Base-by-base conservation (phyloP, 2,329 filamentous ascomycete species). In the Trichoderma atroviride region DNA sequence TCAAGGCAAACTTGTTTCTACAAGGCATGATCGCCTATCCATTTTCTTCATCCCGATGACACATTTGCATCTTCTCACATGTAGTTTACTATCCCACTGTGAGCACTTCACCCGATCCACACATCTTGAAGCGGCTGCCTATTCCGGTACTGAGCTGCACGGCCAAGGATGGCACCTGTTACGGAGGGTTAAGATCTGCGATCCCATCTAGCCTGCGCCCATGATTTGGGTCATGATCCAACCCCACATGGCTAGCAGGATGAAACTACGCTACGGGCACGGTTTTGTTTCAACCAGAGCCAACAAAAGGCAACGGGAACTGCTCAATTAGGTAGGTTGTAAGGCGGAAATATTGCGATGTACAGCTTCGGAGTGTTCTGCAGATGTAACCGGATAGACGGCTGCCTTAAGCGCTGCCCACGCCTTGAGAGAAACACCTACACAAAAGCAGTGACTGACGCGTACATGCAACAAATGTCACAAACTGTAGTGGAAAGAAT, bases 71-170 rank as follows among this genome's bases (percentile, higher is more conserved):
- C 50, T 53, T 53, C 50, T 29, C 14, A 13, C 50, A 53, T 40
- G 22, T 27, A 13, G 14, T 14, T 4, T 29, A 6, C 14, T 6
- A 19, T 53, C 50, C 22, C 4, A 5, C 22, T 13, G 13, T 29
- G 24, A 53, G 50, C 24, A 11, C 14, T 27, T 53, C 22, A 31
- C 24, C 27, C 14, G n/a, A 40, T 40, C 33, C 57, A 56, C 53
- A n/a, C 57, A 59, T 59, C 57, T 59, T 59, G n/a, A 59, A 59
- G 22, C 24, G 33, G 35, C 57, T 59, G 37, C 57, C 57, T 43
- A 24, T 40, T 40, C 9, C 5, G 19, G 57, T 43, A 59, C 4
- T 40, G 57, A 59, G 19, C 57, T 37, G 31, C 57, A 59, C 14
- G 19, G 35, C 57, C 29, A 27, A 59, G 33, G 16, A 43, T 59